These are phyloP conservation scores for Acer negundo DNA, from an alignment of 345 rosid genomes.

Conservation along the genomic window DNA sequence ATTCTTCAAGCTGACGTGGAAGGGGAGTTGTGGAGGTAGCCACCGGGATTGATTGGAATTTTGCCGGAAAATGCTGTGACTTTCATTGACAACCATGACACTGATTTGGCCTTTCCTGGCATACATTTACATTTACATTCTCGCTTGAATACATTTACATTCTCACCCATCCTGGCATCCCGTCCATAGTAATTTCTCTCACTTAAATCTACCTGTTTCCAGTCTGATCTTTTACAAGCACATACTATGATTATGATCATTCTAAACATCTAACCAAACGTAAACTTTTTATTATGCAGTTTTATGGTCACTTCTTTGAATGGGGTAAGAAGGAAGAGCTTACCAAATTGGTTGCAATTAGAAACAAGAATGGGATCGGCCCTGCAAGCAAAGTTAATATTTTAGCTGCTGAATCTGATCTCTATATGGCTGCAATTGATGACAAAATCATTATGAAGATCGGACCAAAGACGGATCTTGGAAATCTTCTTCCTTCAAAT, in stretches of 20 bases:
- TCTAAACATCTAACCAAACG: neutral
- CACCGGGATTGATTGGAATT: conserved; percentile 77
- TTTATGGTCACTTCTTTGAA: conserved; percentile 77
- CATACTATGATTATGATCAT: neutral
- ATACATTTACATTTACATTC: too few species aligned
- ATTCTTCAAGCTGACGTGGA: conserved; percentile 71
- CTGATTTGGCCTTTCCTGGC: conserved; percentile 80
- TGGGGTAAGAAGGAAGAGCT: conserved; percentile 67
- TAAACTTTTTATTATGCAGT: conserved; percentile 38
- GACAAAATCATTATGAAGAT: conserved; percentile 72
- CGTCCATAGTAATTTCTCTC: conserved; percentile 54
- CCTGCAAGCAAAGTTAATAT: conserved; percentile 53
- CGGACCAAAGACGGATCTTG: conserved; percentile 70
- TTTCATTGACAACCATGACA: conserved; percentile 83
- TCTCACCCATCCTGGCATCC: conserved; percentile 85
- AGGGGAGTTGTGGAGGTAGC: conserved; percentile 78
- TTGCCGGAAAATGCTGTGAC: conserved; percentile 76
- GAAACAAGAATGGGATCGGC: conserved; percentile 48
- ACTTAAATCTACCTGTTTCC: conserved; percentile 3
- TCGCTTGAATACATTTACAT: conserved; percentile 87
- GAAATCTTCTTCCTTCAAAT: conserved; percentile 61
- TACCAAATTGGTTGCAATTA: conserved; percentile 41
- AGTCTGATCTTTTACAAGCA: neutral
- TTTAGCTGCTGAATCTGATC: conserved; percentile 59
- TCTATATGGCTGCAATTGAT: conserved; percentile 67